A percentile compares a stretch with the other conserved stretches of the same genome.
phyloP scores from a whole-genome alignment of 1,284 basidiomycete species.

The Sporisorium sorghi region DNA sequence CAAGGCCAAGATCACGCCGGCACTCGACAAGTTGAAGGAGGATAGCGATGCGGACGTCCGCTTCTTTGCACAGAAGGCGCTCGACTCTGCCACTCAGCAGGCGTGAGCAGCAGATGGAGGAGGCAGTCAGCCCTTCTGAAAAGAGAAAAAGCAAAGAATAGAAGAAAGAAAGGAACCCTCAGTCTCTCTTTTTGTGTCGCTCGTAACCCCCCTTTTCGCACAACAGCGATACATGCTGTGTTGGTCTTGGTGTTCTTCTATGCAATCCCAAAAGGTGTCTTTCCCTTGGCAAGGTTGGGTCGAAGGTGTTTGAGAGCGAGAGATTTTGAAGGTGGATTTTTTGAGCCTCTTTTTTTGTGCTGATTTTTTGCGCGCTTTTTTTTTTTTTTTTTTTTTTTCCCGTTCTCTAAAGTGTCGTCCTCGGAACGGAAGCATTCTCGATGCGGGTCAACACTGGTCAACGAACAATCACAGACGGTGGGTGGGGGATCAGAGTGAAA shows the following conservation, averaged over 20 bases:
- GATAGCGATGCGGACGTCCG: conserved; percentile 96
- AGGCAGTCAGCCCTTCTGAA: conserved; percentile 5
- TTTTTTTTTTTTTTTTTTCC: not conserved
- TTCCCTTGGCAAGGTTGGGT: conserved; percentile 1
- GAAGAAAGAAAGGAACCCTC: not conserved
- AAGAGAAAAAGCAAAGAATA: conserved; percentile 6
- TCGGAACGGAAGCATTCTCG: not conserved
- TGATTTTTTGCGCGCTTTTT: not conserved
- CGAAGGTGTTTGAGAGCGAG: not conserved
- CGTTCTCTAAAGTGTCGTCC: not conserved
- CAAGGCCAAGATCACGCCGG: conserved; percentile 81
- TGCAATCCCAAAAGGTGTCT: conserved; percentile 22
- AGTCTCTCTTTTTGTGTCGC: conserved; percentile 1
- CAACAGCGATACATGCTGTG: conserved; percentile 15
- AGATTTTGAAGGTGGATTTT: not conserved
- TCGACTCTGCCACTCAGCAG: conserved; percentile 53
- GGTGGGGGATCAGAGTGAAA: no score
- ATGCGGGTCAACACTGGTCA: not conserved
- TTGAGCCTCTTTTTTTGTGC: not conserved
- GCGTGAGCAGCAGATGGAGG: conserved; percentile 6
- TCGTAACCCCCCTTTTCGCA: conserved; percentile 2
- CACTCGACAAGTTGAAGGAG: conserved; percentile 85
- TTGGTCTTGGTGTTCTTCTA: conserved; percentile 1
- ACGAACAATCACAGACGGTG: not conserved
- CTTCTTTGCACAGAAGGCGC: conserved; percentile 73